These are phyloP conservation scores for Thermochaetoides dissita DNA, from an alignment of 2,329 filamentous ascomycete species.

Conservation along the genomic window DNA sequence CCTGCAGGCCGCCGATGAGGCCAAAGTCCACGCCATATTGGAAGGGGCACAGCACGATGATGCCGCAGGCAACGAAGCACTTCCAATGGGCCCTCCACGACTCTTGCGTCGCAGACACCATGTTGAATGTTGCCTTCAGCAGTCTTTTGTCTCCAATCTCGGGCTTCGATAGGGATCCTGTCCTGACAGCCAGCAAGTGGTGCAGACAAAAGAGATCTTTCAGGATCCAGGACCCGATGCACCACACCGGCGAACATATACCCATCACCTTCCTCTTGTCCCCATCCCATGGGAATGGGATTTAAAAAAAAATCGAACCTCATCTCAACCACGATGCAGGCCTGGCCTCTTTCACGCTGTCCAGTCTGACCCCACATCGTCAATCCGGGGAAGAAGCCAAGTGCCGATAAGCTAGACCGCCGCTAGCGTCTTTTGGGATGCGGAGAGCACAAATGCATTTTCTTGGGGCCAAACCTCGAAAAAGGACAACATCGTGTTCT, in stretches of 20 bases:
- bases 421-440: constrained; percentile 3
- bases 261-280: background rate
- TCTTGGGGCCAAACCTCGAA: background rate
- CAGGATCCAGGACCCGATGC: too few species aligned
- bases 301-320: too few species aligned
- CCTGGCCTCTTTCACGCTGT: constrained; percentile 1
- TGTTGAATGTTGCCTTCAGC: background rate
- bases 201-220: too few species aligned
- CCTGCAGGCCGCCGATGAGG: constrained; percentile 33
- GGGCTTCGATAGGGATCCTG: background rate
- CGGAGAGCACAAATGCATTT: constrained; percentile 5
- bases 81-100: constrained; percentile 27
- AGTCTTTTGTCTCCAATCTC: background rate
- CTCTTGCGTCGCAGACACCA: constrained; percentile 6
- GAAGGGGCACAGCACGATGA: constrained; percentile 32
- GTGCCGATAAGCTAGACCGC: constrained; percentile 7
- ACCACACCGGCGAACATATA: too few species aligned
- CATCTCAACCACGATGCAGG: too few species aligned
- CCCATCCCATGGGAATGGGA: background rate
- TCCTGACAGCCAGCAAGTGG: background rate
- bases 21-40: constrained; percentile 37
- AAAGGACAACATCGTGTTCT: background rate
- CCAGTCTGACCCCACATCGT: background rate
- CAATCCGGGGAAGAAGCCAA: constrained; percentile 7
- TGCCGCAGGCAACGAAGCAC: constrained; percentile 30